Evolutionary conservation across 257 asterid species (phyloP), one percentile per base, ranked within the genome.

Genomic region (Craterostigma plantagineum): DNA sequence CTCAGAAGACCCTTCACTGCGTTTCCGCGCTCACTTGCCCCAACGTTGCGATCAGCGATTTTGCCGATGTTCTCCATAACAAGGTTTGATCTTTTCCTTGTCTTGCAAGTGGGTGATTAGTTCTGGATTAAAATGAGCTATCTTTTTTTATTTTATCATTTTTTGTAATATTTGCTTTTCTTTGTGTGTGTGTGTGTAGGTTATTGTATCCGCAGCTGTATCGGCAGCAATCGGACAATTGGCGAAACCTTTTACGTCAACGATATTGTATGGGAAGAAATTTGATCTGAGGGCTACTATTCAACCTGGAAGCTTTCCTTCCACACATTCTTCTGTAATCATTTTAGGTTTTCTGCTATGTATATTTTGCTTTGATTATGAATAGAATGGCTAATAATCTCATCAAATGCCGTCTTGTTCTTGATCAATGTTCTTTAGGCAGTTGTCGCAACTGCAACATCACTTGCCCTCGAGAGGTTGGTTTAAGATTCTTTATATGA

Each of bases 231-330:
- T 78, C 55, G 97, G 97, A 50, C 97, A 81, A 58, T 50, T 78
- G 14, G 56, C 67, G 14, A 86, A 86, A 44, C 94, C 97, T 8
- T 67, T 86, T 50, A 65, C 92, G 51, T 73, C 92, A 3, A n/a
- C 55, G 35, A 0, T 78, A 16, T 57, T 86, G 0, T 61, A 62
- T 49, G 75, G 94, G 13, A 71, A 64, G 48, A 57, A 70, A 30
- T 71, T 78, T 45, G 71, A 81, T 62, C 51, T 63, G 47, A 78
- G 34, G 67, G 50, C 56, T 30, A 71, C 60, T 43, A 17, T 76
- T 33, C 75, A 65, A 30, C 58, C 94, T 62, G 97, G 94, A 55
- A 94, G 97, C 7, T 71, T 86, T 51, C 97, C 97, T 65, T 86
- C 97, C 35, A 73, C 91, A 0, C 97, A 86, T 69, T 78, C 97